These are phyloP conservation scores for Hysterium pulicare DNA, from an alignment of 2,329 filamentous ascomycete species.

Conservation along the genomic window DNA sequence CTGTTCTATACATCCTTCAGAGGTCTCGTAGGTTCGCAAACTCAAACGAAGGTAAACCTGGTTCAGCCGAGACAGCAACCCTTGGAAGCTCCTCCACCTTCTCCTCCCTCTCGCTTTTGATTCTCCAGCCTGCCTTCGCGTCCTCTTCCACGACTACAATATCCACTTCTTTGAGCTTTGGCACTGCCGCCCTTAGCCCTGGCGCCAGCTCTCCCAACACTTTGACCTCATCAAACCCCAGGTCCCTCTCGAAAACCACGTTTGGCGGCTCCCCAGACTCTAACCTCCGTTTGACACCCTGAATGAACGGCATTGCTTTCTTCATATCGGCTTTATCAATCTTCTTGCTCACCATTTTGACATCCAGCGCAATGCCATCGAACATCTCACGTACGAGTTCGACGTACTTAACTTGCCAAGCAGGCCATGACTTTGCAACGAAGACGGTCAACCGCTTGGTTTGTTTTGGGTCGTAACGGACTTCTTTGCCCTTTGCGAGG, in stretches of 20 bases:
- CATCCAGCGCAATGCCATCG: constrained; percentile 63
- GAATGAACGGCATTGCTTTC: constrained; percentile 92
- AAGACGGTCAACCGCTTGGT: constrained; percentile 83
- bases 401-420: constrained; percentile 85
- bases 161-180: not conserved
- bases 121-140: constrained; percentile 43
- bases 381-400: constrained; percentile 72
- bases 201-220: not conserved
- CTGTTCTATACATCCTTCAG: no score
- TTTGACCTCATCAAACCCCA: not conserved
- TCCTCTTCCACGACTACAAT: not conserved
- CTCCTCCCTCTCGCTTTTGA: constrained; percentile 56
- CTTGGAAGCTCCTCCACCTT: constrained; percentile 54
- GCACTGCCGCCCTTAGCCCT: not conserved
- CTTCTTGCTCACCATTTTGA: constrained; percentile 71
- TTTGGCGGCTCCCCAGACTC: not conserved
- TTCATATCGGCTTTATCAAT: constrained; percentile 84
- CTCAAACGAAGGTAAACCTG: no score
- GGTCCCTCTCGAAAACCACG: not conserved
- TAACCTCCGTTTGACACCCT: constrained; percentile 40
- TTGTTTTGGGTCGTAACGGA: constrained; percentile 73
- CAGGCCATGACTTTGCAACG: constrained; percentile 70
- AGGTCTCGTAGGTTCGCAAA: no score
- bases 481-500: constrained; percentile 66
- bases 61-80: constrained; percentile 71